phyloP scores from a whole-genome alignment of 2,329 filamentous ascomycete species.

The Zymoseptoria brevis region DNA sequence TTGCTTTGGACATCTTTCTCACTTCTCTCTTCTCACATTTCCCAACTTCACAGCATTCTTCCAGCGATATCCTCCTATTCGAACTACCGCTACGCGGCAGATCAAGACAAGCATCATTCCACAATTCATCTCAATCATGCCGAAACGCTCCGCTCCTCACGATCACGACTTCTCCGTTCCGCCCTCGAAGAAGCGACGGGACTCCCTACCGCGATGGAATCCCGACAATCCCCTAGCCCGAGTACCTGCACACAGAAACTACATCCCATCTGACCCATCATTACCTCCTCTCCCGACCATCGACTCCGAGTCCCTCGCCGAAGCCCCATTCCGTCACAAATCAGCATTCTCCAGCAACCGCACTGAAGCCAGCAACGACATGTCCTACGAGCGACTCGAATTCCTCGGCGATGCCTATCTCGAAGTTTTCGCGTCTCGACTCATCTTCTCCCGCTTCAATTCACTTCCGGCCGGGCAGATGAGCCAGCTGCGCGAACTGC shows the following conservation, averaged over 20 bases:
- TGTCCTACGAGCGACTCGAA: conserved; percentile 73
- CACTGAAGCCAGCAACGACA: conserved; percentile 15
- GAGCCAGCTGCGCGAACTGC: conserved; percentile 66
- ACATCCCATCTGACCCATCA: neutral
- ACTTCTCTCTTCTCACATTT: neutral
- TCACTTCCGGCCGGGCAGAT: conserved; percentile 58
- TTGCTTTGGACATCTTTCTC: neutral
- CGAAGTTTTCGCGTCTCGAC: conserved; percentile 64
- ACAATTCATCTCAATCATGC: neutral
- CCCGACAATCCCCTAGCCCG: neutral
- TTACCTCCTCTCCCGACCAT: conserved; percentile 26
- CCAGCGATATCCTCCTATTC: neutral
- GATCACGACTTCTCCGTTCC: neutral
- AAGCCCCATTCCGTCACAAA: conserved; percentile 29
- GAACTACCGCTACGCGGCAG: neutral
- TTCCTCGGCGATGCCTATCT: conserved; percentile 84
- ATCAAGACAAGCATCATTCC: neutral
- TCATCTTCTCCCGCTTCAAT: conserved; percentile 67
- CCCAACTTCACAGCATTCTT: neutral
- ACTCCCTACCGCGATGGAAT: neutral
- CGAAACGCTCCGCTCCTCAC: neutral
- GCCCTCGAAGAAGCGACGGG: neutral
- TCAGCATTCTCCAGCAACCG: conserved; percentile 19
- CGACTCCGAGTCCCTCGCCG: conserved; percentile 13
- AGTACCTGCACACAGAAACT: neutral